Evolutionary conservation across 2,329 filamentous ascomycete genomes (phyloP).

Genomic region (Penicillium sclerotiorum): DNA sequence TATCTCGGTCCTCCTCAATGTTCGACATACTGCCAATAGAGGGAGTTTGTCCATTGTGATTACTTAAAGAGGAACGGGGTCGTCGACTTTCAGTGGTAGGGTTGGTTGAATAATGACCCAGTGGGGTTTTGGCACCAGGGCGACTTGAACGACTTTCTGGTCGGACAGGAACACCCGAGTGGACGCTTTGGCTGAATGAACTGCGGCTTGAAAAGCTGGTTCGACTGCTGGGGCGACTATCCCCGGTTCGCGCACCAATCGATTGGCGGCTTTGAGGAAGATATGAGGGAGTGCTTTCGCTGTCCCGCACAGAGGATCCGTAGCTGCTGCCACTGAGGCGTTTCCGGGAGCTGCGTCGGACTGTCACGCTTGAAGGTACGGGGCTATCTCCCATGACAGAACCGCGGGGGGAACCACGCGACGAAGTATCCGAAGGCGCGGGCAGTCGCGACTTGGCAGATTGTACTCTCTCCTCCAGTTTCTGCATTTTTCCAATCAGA

Average conservation of each 20-base stretch:
- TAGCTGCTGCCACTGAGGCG: constrained; percentile 47
- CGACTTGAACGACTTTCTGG: constrained; percentile 68
- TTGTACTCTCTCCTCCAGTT: constrained; percentile 90
- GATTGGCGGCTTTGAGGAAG: constrained; percentile 47
- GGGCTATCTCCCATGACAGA: constrained; percentile 51
- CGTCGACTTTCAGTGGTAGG: constrained; percentile 56
- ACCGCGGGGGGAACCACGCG: constrained; percentile 74
- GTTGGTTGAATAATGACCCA: constrained; percentile 57
- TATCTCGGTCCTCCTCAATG: constrained; percentile 54
- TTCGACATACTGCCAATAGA: constrained; percentile 59
- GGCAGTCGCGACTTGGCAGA: constrained; percentile 89
- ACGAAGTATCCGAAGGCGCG: constrained; percentile 75
- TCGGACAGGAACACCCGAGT: constrained; percentile 47
- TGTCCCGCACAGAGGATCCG: constrained; percentile 41
- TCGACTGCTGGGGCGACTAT: constrained; percentile 73
- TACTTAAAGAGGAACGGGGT: constrained; percentile 71
- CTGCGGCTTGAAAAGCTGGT: constrained; percentile 59
- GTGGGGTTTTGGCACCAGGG: constrained; percentile 63
- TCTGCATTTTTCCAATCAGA: constrained; percentile 95
- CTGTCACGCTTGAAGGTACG: constrained; percentile 59
- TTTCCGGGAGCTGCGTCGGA: constrained; percentile 50
- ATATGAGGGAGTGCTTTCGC: constrained; percentile 40
- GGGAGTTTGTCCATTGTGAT: constrained; percentile 58
- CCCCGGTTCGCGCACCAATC: constrained; percentile 48
- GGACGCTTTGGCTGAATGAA: constrained; percentile 44